These are phyloP conservation scores for Hygrocybe coccinea DNA, from an alignment of 768 basidiomycete species.

Conservation along the genomic window DNA sequence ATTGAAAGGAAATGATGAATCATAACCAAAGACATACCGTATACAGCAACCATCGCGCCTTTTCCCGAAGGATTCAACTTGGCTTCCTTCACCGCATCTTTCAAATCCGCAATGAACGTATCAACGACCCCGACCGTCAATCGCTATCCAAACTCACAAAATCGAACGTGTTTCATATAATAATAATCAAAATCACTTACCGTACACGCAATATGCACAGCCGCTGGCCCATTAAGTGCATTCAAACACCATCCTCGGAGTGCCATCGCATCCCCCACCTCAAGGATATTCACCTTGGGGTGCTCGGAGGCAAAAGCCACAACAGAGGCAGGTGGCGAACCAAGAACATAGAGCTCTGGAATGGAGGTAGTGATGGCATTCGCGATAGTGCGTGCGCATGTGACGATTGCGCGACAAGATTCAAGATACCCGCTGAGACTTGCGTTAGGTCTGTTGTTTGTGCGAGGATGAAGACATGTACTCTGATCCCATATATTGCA, in stretches of 20 bases:
- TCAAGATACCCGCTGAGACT: constrained; percentile 71
- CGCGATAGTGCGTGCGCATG: constrained; percentile 65
- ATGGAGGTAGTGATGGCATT: constrained; percentile 61
- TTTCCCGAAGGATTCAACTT: constrained; percentile 59
- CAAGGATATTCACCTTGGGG: constrained; percentile 65
- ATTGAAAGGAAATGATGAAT: background rate
- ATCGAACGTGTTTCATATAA: no score
- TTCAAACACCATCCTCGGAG: constrained; percentile 90
- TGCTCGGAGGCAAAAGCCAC: constrained; percentile 78
- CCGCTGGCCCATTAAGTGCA: constrained; percentile 70
- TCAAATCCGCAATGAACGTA: constrained; percentile 78
- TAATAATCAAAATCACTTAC: no score
- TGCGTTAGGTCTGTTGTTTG: background rate
- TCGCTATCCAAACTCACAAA: no score
- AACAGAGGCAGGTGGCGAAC: constrained; percentile 84
- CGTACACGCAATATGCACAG: constrained; percentile 91
- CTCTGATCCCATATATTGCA: constrained; percentile 89
- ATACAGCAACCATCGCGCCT: constrained; percentile 88
- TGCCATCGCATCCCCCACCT: constrained; percentile 86
- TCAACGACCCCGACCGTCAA: constrained; percentile 76
- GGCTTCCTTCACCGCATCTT: constrained; percentile 68
- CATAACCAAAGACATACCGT: constrained; percentile 53
- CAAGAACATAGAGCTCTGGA: constrained; percentile 83
- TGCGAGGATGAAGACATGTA: constrained; percentile 33
- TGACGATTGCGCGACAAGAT: constrained; percentile 81